Conservation (phyloP, 2,329 filamentous ascomycete genomes). For the Alternaria conjuncta region DNA sequence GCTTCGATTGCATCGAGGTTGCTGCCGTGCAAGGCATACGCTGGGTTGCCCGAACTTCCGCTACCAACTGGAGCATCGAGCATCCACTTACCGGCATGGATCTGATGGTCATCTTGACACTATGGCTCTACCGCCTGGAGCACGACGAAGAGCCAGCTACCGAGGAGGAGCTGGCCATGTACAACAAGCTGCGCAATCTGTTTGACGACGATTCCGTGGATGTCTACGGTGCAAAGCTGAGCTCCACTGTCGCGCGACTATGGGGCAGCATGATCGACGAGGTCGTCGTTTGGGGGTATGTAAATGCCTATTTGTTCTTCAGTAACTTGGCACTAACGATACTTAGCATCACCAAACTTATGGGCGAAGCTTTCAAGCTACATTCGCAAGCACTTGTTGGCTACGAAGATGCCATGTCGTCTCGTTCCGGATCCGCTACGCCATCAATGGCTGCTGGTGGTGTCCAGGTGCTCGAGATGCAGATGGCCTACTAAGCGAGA, state of each 20-base stretch:
- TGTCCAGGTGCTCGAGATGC: conserved; percentile 52
- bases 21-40: conserved; percentile 92
- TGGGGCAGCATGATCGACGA: conserved; percentile 99
- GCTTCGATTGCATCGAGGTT: conserved; percentile 97
- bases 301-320: conserved; percentile 36
- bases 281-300: conserved; percentile 99
- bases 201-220: conserved; percentile 92
- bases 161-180: conserved; percentile 85
- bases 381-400: conserved; percentile 93
- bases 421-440: conserved; percentile 52
- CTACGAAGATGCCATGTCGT: conserved; percentile 80
- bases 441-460: conserved; percentile 51
- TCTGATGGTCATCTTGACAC: conserved; percentile 94
- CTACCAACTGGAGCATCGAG: conserved; percentile 99
- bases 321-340: conserved; percentile 52
- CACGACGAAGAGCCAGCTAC: conserved; percentile 93
- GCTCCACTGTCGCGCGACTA: conserved; percentile 90
- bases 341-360: conserved; percentile 83
- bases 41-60: conserved; percentile 97
- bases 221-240: conserved; percentile 80
- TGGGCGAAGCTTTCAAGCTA: conserved; percentile 97
- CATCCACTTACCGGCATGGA: conserved; percentile 96
- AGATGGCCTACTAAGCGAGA: conserved; percentile 49
- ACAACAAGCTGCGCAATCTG: conserved; percentile 87
- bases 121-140: conserved; percentile 99